These are phyloP conservation scores for Ilyonectria sp. DNA, from an alignment of 2,329 filamentous ascomycete species.

Conservation along the genomic window DNA sequence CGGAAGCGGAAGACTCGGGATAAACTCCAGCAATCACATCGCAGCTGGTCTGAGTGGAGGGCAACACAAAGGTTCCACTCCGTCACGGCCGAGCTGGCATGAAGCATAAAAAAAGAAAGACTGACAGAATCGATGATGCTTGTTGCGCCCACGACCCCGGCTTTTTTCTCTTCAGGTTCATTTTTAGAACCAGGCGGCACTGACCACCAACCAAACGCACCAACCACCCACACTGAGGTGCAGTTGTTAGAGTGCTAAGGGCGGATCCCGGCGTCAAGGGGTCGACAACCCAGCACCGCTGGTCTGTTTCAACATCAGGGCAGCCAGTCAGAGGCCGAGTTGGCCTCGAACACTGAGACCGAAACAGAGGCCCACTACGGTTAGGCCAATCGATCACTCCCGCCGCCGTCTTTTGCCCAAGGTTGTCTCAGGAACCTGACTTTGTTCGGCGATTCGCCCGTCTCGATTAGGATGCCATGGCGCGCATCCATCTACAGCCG, in stretches of 20 bases:
- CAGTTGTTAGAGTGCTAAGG: constrained; percentile 12
- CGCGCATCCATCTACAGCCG: no score
- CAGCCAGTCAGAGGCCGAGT: constrained; percentile 37
- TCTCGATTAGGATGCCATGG: constrained; percentile 6
- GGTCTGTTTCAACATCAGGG: constrained; percentile 49
- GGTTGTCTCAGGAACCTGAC: constrained; percentile 26
- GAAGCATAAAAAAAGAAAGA: constrained; percentile 6
- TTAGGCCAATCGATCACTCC: constrained; percentile 28
- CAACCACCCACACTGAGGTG: not conserved
- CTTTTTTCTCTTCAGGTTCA: constrained; percentile 18
- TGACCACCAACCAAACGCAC: constrained; percentile 6
- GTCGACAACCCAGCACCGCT: constrained; percentile 2
- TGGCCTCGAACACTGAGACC: constrained; percentile 39
- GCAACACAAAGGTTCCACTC: not conserved
- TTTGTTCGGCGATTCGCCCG: constrained; percentile 5
- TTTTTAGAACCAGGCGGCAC: constrained; percentile 47
- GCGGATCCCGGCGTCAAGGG: not conserved
- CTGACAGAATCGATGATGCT: constrained; percentile 11
- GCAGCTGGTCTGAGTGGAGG: not conserved
- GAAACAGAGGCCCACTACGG: constrained; percentile 26
- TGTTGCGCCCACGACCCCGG: not conserved
- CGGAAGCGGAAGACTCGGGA: not conserved
- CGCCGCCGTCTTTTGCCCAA: constrained; percentile 13
- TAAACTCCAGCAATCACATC: not conserved
- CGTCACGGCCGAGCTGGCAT: not conserved